A percentile compares a stretch with the other conserved stretches of the same genome.
phyloP scores from a whole-genome alignment of 1,284 basidiomycete genomes.

The Malassezia yamatoensis region DNA sequence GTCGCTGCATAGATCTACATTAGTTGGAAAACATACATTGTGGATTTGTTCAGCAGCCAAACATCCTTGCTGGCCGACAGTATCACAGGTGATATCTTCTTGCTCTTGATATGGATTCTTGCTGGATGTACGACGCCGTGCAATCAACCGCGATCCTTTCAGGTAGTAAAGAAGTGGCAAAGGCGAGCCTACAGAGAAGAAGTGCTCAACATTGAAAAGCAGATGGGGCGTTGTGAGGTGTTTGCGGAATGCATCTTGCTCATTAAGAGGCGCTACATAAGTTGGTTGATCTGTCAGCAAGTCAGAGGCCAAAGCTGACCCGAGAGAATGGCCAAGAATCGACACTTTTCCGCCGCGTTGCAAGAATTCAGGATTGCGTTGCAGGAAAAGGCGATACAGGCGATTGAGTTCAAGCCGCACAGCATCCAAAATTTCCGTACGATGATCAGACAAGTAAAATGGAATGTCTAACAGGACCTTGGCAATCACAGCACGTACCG shows the following conservation, averaged over 20 bases:
- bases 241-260: constrained; percentile 6
- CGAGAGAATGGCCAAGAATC: constrained; percentile 51
- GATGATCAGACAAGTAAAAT: constrained; percentile 50
- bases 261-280: constrained; percentile 38
- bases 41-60: constrained; percentile 52
- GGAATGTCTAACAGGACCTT: constrained; percentile 53
- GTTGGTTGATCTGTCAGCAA: constrained; percentile 55
- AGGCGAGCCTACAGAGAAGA: constrained; percentile 54
- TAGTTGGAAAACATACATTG: constrained; percentile 38
- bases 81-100: constrained; percentile 46
- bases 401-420: constrained; percentile 43
- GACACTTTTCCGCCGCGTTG: constrained; percentile 50
- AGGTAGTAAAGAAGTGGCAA: constrained; percentile 54
- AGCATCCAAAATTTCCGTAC: constrained; percentile 52
- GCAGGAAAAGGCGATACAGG: constrained; percentile 54
- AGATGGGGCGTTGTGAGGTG: constrained; percentile 20
- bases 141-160: constrained; percentile 54
- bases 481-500: constrained; percentile 27
- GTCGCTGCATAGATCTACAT: constrained; percentile 41
- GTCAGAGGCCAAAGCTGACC: constrained; percentile 53
- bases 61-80: constrained; percentile 53
- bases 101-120: constrained; percentile 20
- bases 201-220: constrained; percentile 50
- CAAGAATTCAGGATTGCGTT: constrained; percentile 51
- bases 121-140: constrained; percentile 51